A percentile compares a stretch with the other conserved stretches of the same genome.
These are phyloP conservation scores for Ensete ventricosum DNA, from an alignment of 176 grass and related monocot species.

Conservation along the genomic window DNA sequence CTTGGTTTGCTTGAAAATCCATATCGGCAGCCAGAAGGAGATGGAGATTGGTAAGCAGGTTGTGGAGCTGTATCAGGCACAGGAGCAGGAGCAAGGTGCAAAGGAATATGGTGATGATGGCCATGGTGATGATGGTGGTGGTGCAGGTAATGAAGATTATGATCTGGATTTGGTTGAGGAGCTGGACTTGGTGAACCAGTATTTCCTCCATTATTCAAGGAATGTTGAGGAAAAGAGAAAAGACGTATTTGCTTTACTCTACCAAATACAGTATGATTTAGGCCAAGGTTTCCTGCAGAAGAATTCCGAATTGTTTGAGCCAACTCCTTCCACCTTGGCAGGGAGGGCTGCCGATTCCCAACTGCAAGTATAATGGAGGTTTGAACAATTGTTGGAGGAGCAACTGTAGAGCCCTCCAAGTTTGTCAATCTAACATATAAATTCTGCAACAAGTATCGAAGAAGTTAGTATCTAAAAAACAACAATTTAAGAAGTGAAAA, in stretches of 20 bases:
- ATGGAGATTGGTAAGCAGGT: constrained; percentile 4
- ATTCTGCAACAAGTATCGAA: constrained; percentile 45
- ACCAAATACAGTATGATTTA: constrained; percentile 80
- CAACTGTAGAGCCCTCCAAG: constrained; percentile 56
- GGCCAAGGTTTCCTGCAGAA: constrained; percentile 66
- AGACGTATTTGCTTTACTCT: constrained; percentile 80
- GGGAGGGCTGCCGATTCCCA: constrained; percentile 61
- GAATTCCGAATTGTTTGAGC: constrained; percentile 68
- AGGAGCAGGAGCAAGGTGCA: constrained; percentile 36
- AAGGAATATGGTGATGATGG: constrained; percentile 24
- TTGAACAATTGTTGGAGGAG: constrained; percentile 58
- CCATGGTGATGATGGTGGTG: constrained; percentile 3
- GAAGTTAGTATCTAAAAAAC: background rate
- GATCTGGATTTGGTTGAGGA: constrained; percentile 29
- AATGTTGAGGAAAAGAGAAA: constrained; percentile 70
- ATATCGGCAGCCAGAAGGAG: constrained; percentile 34
- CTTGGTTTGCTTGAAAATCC: constrained; percentile 21
- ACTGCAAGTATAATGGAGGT: constrained; percentile 62
- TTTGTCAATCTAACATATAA: constrained; percentile 64
- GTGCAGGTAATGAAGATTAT: constrained; percentile 30
- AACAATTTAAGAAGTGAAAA: background rate
- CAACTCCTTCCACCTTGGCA: constrained; percentile 75
- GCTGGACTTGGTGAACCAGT: constrained; percentile 45
- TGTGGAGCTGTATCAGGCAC: constrained; percentile 21
- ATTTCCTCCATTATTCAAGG: constrained; percentile 33